Base-by-base conservation (phyloP, 2,329 filamentous ascomycete genomes). In the Monosporascus sp. region DNA sequence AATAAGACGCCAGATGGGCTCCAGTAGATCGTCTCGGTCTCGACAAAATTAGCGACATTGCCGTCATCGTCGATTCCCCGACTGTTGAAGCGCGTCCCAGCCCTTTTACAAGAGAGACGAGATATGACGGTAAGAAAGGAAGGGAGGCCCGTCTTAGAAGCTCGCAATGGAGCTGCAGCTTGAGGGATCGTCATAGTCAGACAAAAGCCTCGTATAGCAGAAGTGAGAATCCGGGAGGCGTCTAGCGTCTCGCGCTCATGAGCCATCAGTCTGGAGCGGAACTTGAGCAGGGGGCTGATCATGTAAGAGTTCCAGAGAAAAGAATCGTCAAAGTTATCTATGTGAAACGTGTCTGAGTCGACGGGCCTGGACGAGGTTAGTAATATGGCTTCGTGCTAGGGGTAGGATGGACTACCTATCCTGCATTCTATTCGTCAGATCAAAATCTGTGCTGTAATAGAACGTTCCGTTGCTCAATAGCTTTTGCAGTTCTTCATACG, bases 241-340 rank as follows among this genome's bases (percentile, higher is more conserved):
- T 99, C 94, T n/a, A 99, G 79, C 5, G 85, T 85, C 55, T 84
- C 80, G 60, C 87, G 87, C 62, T 97, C 91, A 51, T 82, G 80
- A 6, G 83, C 81, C 56, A 90, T 81, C 47, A 99, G 78, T 19
- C 89, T 83, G 31, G 88, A 91, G 44, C 94, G 86, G 68, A 99
- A 97, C 68, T 91, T 83, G 31, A 97, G 86, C 51, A 99, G 78
- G 5, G 94, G 92, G 59, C 88, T 87, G 63, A 99, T 96, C 91
- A 99, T 97, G 72, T 95, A 97, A 3, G 91, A 95, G 67, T 99
- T 99, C 94, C 94, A 99, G 19, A 99, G 74, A 67, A 96, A 97
- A 1, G 89, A 88, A 64, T 91, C 88, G 69, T 99, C 91, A 57
- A 97, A 85, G 65, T 90, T 94, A 67, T 96, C 91, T 56, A 97